Evolutionary conservation across 108 stramenopile genomes (phyloP).

Genomic region (Cyclotella baltica): DNA sequence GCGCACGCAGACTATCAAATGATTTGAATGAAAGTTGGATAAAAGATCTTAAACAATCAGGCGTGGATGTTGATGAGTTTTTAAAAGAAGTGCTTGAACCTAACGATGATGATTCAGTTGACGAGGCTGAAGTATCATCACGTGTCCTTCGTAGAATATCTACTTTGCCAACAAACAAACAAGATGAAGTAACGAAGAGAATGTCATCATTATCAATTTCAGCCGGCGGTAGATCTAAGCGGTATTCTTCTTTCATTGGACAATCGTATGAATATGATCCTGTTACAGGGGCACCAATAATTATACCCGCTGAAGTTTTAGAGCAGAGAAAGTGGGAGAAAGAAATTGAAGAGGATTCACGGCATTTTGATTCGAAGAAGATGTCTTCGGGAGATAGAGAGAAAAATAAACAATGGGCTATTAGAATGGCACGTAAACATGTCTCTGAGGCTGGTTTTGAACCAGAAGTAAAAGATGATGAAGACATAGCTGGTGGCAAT

Average conservation of each 20-base stretch:
- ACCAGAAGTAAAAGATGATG: background rate
- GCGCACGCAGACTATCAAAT: background rate
- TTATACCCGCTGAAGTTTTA: conserved; percentile 16
- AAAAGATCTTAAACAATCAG: conserved; percentile 2
- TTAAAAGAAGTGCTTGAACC: background rate
- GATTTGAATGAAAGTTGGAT: conserved; percentile 6
- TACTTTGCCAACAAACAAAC: background rate
- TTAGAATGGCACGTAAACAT: conserved; percentile 7
- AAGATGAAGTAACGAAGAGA: background rate
- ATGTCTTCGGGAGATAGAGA: background rate
- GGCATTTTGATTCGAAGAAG: conserved; percentile 11
- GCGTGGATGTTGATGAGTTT: conserved; percentile 12
- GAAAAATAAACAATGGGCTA: conserved; percentile 24
- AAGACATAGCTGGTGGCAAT: background rate
- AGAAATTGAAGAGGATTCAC: conserved; percentile 15
- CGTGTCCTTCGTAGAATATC: background rate
- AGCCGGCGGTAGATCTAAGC: background rate
- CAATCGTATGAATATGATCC: conserved; percentile 8
- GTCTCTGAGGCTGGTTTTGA: background rate
- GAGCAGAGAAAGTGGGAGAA: conserved; percentile 5
- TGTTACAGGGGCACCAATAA: background rate
- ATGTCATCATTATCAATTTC: background rate
- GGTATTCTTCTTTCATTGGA: background rate
- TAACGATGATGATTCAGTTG: background rate
- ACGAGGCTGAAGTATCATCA: background rate